Conservation (phyloP, 257 asterid genomes). For the Solanum neorickii region DNA sequence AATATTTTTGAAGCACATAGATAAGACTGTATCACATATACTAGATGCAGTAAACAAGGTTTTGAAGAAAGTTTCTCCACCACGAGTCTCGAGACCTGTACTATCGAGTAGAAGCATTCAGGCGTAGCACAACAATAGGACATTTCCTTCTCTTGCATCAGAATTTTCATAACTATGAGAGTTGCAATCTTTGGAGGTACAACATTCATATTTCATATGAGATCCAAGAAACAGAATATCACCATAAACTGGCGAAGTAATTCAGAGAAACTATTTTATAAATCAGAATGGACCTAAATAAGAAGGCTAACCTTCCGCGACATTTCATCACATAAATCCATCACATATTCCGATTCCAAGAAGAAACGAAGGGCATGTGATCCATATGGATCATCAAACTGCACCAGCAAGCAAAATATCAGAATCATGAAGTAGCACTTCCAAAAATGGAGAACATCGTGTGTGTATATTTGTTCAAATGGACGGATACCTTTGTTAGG, state of each 20-base stretch:
- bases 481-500: too few species aligned
- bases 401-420: not conserved
- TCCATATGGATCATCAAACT: slow-evolving; percentile 1
- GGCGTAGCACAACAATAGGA: not conserved
- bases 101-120: not conserved
- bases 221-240: not conserved
- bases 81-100: not conserved
- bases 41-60: not conserved
- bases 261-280: not conserved
- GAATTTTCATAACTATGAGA: not conserved
- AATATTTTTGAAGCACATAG: not conserved
- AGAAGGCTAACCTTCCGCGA: not conserved
- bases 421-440: too few species aligned
- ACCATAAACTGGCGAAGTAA: not conserved
- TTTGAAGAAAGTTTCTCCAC: not conserved
- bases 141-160: not conserved
- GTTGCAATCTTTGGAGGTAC: not conserved
- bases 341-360: not conserved
- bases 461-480: too few species aligned
- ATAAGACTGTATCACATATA: not conserved
- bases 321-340: not conserved
- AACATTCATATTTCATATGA: not conserved
- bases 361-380: not conserved
- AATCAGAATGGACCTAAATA: not conserved
- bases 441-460: too few species aligned